Conservation (phyloP, 1,284 basidiomycete species). For the Cutaneotrichosporon spelunceum region DNA sequence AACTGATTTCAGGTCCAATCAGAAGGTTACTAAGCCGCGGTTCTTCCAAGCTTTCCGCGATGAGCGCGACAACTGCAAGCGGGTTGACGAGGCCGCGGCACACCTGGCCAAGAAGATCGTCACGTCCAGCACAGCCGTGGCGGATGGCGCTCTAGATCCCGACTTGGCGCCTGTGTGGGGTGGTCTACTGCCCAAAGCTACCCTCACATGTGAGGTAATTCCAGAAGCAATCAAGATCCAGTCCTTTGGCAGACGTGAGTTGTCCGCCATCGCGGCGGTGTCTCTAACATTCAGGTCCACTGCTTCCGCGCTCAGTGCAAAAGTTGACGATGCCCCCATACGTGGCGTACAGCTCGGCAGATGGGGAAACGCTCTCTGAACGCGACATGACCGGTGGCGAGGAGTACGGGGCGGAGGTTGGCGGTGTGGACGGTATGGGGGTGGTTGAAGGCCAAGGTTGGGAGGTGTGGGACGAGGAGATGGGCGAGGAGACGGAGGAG, state of each 20-base stretch:
- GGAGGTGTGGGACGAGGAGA: constrained; percentile 14
- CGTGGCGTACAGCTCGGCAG: neutral
- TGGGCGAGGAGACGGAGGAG: neutral
- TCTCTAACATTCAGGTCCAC: constrained; percentile 25
- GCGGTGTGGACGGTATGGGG: constrained; percentile 23
- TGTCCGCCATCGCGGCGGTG: fast-evolving
- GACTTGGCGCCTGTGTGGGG: constrained; percentile 34
- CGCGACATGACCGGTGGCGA: constrained; percentile 8
- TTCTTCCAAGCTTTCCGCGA: constrained; percentile 52
- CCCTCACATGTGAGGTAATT: constrained; percentile 42
- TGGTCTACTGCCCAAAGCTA: constrained; percentile 33
- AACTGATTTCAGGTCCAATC: constrained; percentile 51
- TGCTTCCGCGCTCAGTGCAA: constrained; percentile 37
- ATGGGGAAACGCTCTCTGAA: constrained; percentile 8
- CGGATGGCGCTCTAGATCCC: constrained; percentile 20
- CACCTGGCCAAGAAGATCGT: constrained; percentile 39
- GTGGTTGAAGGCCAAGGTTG: constrained; percentile 17
- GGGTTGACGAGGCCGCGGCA: constrained; percentile 41
- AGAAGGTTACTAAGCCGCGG: constrained; percentile 63
- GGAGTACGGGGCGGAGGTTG: constrained; percentile 9
- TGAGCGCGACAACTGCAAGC: constrained; percentile 41
- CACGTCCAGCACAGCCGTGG: constrained; percentile 4
- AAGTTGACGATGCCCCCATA: constrained; percentile 32
- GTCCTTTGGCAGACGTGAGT: constrained; percentile 19
- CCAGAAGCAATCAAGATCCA: constrained; percentile 50